phyloP scores from a whole-genome alignment of 2,329 filamentous ascomycete species.

The Coniochaeta sp. region DNA sequence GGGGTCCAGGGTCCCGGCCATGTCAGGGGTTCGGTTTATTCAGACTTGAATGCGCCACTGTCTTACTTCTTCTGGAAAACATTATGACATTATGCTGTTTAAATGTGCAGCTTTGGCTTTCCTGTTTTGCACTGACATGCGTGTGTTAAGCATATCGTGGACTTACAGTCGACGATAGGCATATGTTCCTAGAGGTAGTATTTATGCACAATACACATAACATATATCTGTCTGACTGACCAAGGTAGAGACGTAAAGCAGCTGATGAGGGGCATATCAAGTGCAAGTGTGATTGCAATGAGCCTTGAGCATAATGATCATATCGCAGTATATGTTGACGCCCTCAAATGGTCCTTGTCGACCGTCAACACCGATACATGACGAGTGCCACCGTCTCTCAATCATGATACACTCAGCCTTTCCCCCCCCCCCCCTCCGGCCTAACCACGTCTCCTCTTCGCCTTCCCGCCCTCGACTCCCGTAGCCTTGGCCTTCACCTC shows the following conservation, averaged over 20 bases:
- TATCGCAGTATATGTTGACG: neutral
- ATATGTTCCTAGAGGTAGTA: too few species aligned
- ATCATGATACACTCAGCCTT: neutral
- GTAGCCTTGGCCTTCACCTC: constrained; percentile 33
- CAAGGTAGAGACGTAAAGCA: too few species aligned
- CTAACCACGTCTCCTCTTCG: constrained; percentile 30
- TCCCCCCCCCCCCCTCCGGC: neutral
- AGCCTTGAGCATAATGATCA: too few species aligned
- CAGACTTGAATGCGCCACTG: neutral
- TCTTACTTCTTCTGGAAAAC: neutral
- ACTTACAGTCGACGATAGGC: too few species aligned
- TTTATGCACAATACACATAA: too few species aligned
- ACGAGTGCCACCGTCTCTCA: neutral
- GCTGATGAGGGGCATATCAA: neutral
- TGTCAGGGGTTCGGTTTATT: neutral
- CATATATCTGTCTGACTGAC: too few species aligned
- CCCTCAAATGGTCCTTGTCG: neutral
- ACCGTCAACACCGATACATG: neutral
- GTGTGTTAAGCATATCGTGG: too few species aligned
- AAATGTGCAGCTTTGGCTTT: too few species aligned
- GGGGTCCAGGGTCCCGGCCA: neutral
- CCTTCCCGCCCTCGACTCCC: constrained; percentile 40
- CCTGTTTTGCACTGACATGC: too few species aligned
- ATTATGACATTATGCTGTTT: too few species aligned
- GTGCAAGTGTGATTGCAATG: neutral